Evolutionary conservation across 345 rosid species (phyloP), one percentile per base, ranked within the genome.

Genomic region (Trapa bicornis): DNA sequence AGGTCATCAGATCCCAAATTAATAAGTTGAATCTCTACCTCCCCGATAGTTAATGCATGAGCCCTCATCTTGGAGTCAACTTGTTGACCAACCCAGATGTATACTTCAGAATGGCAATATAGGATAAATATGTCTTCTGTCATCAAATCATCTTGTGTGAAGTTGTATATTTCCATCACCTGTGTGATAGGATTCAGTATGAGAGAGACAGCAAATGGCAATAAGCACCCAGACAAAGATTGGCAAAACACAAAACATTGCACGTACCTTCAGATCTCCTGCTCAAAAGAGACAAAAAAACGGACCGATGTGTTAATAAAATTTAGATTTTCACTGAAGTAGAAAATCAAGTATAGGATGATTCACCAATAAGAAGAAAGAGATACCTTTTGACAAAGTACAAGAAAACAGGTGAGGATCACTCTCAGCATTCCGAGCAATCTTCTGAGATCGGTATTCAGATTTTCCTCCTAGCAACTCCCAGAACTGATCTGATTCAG

Each of bases 331-430:
- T 42, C 33, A 71, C 32, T 39, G 48, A 65, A 5, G 17, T 7
- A 64, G 15, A 68, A 64, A 16, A 11, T 22, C 2, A 50, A 71
- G 63, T 2, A 8, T 39, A 63, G 71, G 57, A 66, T 52, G 42
- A n/a, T 76, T 64, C 67, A 74, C 61, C 12, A 71, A 16, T 61
- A 73, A 22, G 47, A 37, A 14, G 15, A 65, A 54, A 58, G 48
- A 65, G 53, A 47, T 81, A 89, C 99, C 99, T 71, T 84, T 86
- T 48, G 83, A 74, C 74, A 80, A 89, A 14, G 78, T 76, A 80
- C 99, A 95, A 73, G 96, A 84, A 79, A 91, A 95, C 60, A 95
- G 87, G 74, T 86, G 99, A 76, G 97, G 85, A 83, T 95, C 99
- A 67, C 82, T 85, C 78, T 95, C 99, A 76, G 88, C 82, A 58